Evolutionary conservation across 164 flowering plant genomes (phyloP).

Genomic region (Magnolia kwangsiensis): DNA sequence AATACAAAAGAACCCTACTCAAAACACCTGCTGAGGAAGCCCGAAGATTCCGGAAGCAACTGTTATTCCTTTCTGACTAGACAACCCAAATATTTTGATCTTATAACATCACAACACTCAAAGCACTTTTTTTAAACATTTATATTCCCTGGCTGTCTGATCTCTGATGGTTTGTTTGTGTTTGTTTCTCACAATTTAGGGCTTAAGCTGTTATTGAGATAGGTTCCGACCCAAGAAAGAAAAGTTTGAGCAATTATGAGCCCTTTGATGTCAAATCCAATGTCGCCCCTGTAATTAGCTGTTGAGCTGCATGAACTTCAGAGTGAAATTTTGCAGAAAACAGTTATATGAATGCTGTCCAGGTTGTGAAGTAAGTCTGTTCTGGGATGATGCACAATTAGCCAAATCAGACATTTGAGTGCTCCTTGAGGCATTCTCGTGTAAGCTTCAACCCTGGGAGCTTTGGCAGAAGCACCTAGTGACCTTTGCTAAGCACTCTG

Average conservation of each 20-base stretch:
- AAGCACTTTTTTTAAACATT: too few relatives aligned
- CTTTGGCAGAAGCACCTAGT: constrained; percentile 11
- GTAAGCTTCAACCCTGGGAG: constrained; percentile 3
- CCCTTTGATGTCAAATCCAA: too few relatives aligned
- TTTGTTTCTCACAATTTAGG: background rate
- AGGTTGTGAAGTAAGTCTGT: background rate
- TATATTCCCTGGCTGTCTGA: background rate
- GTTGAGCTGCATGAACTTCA: too few relatives aligned
- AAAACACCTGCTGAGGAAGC: too few relatives aligned
- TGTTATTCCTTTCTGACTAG: too few relatives aligned
- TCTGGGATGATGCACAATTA: constrained; percentile 27
- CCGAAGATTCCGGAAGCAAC: too few relatives aligned
- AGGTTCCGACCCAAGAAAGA: too few relatives aligned
- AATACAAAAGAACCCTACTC: too few relatives aligned
- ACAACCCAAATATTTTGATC: too few relatives aligned
- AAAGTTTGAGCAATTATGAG: too few relatives aligned
- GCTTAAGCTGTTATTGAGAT: background rate
- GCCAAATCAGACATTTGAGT: constrained; percentile 28
- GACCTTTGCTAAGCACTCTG: constrained; percentile 15
- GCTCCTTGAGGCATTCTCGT: constrained; percentile 23
- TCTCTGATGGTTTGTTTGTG: background rate
- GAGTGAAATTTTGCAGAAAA: background rate
- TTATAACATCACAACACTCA: too few relatives aligned
- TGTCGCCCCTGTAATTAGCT: too few relatives aligned
- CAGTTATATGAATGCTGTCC: background rate